These are phyloP conservation scores for Acanthamoeba castellanii DNA, from an alignment of 208 protist genomes.

Conservation along the genomic window DNA sequence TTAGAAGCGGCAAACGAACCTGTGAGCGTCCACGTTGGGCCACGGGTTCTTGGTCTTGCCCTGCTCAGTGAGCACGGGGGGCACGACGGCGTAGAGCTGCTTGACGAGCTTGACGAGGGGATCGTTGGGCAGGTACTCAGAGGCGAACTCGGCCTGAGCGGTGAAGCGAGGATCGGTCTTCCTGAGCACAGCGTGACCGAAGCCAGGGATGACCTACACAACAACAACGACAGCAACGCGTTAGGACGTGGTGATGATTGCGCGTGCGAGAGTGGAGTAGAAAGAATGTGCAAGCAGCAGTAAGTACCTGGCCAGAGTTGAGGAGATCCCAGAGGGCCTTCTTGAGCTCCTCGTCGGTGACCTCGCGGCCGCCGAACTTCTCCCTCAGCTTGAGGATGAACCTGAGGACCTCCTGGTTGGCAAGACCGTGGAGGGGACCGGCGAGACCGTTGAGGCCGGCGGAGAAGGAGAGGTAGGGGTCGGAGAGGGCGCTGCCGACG, in stretches of 20 bases:
- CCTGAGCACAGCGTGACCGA: constrained; percentile 97
- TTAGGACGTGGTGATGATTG: too few species aligned
- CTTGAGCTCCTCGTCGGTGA: constrained; percentile 90
- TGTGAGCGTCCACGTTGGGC: constrained; percentile 99
- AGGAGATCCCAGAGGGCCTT: constrained; percentile 95
- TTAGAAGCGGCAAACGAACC: constrained; percentile 83
- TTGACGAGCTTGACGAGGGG: constrained; percentile 95
- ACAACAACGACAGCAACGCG: too few species aligned
- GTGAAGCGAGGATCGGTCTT: constrained; percentile 98
- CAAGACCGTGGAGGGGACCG: constrained; percentile 97
- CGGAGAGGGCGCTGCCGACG: constrained; percentile 97
- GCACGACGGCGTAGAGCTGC: constrained; percentile 92
- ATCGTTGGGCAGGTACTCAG: constrained; percentile 96
- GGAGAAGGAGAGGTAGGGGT: constrained; percentile 97
- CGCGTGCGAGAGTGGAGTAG: background rate
- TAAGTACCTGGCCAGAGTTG: constrained; percentile 89
- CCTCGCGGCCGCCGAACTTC: constrained; percentile 75
- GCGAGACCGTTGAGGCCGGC: constrained; percentile 97
- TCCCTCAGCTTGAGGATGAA: constrained; percentile 83
- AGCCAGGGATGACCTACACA: constrained; percentile 94
- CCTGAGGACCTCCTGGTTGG: constrained; percentile 97
- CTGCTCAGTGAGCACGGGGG: constrained; percentile 96
- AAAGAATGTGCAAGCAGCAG: constrained; percentile 52
- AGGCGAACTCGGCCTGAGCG: constrained; percentile 97
- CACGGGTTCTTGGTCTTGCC: constrained; percentile 98